Percentiles rank a stretch among this genome's conserved stretches.
phyloP scores from a whole-genome alignment of 352 stramenopile genomes.

The Phytophthora cryptogea region DNA sequence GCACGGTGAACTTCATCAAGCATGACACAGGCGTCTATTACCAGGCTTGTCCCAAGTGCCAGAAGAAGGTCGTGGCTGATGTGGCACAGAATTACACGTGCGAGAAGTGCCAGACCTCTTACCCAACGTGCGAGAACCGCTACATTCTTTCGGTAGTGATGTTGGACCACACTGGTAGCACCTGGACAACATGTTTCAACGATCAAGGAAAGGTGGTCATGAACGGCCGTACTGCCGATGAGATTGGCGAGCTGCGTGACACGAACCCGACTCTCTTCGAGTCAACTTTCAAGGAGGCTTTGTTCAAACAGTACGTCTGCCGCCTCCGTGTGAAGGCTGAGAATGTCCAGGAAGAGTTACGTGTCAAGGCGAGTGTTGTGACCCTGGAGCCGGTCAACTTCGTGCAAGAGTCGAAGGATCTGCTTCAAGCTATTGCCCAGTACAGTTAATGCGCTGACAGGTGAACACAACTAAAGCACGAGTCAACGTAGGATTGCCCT shows the following conservation, averaged over 20 bases:
- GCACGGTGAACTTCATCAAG: constrained; percentile 97
- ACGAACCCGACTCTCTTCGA: constrained; percentile 92
- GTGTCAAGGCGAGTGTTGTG: constrained; percentile 93
- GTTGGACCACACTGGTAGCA: constrained; percentile 92
- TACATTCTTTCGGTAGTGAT: constrained; percentile 96
- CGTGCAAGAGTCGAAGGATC: constrained; percentile 89
- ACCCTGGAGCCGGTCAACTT: constrained; percentile 94
- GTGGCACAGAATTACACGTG: constrained; percentile 96
- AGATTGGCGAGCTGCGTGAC: constrained; percentile 88
- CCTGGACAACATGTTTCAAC: constrained; percentile 98
- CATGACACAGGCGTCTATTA: constrained; percentile 91
- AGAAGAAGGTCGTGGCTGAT: constrained; percentile 93
- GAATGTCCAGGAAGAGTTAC: constrained; percentile 95
- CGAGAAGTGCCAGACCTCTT: constrained; percentile 96
- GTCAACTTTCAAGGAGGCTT: constrained; percentile 91
- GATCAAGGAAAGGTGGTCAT: constrained; percentile 95
- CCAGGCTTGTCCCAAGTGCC: constrained; percentile 87
- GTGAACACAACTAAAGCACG: constrained; percentile 2
- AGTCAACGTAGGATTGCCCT: constrained; percentile 1
- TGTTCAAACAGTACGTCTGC: constrained; percentile 91
- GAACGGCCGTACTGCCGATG: constrained; percentile 90
- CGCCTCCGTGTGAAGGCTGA: constrained; percentile 95
- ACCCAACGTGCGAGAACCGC: constrained; percentile 92
- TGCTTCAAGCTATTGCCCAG: constrained; percentile 93
- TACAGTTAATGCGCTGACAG: constrained; percentile 60